Evolutionary conservation across 148 eudicot species (phyloP).

Genomic region (Gaultheria prostrata): DNA sequence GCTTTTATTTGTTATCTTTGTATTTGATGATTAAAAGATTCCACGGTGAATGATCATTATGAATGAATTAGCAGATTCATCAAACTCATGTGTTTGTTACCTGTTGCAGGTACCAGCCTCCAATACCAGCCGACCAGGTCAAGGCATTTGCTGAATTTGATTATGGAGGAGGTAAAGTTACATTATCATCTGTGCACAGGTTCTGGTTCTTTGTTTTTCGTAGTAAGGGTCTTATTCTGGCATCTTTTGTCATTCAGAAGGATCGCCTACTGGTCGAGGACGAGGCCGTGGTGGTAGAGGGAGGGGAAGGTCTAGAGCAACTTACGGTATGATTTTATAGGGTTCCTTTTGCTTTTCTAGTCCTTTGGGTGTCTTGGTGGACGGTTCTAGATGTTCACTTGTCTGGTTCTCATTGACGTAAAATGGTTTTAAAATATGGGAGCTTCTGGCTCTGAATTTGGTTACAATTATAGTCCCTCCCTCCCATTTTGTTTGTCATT

Average conservation of each 20-base stretch:
- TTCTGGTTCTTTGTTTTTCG: neutral
- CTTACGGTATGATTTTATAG: conserved; percentile 33
- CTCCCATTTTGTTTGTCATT: neutral
- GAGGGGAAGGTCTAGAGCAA: conserved; percentile 69
- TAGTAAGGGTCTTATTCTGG: conserved; percentile 9
- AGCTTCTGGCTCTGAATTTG: conserved; percentile 2
- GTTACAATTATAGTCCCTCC: neutral
- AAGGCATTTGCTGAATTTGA: conserved; percentile 60
- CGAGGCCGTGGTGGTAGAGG: conserved; percentile 94
- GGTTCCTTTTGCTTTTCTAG: neutral
- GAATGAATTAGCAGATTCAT: neutral
- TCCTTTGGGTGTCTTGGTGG: neutral
- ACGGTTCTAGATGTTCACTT: neutral
- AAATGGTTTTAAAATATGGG: neutral
- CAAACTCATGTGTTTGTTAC: neutral
- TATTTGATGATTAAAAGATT: neutral
- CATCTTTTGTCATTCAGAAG: conserved; percentile 48
- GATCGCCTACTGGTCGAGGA: conserved; percentile 74
- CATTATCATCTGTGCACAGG: neutral
- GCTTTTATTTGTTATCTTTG: neutral
- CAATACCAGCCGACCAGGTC: conserved; percentile 92
- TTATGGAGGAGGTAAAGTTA: conserved; percentile 64
- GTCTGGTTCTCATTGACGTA: neutral
- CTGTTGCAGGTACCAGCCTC: conserved; percentile 78
- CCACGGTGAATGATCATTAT: neutral